phyloP scores from a whole-genome alignment of 257 asterid species.

The Solanum boliviense region DNA sequence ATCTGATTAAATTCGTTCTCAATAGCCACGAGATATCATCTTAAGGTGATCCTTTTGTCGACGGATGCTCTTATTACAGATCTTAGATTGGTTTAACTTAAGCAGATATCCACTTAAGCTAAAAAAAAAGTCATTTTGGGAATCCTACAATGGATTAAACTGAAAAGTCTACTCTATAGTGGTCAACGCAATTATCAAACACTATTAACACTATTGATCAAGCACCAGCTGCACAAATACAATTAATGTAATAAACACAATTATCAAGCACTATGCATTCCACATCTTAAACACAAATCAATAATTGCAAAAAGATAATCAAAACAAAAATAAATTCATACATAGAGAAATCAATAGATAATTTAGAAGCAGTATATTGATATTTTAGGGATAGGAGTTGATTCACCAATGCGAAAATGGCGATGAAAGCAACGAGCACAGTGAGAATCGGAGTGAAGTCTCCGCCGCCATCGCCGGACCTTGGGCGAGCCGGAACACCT shows the following conservation, averaged over 20 bases:
- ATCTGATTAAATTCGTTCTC: no score
- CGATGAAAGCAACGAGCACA: conserved; percentile 35
- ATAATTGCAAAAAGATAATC: background rate
- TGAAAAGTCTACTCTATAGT: background rate
- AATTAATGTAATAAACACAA: background rate
- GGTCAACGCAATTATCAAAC: background rate
- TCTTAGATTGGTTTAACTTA: background rate
- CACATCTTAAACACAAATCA: background rate
- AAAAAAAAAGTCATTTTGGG: background rate
- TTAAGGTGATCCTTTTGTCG: no score
- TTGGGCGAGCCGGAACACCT: conserved; percentile 20
- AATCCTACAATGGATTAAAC: background rate
- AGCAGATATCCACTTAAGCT: background rate
- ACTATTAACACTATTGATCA: background rate
- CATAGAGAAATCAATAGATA: background rate
- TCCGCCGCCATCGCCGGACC: conserved; percentile 21
- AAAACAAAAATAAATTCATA: background rate
- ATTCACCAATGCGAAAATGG: conserved; percentile 40
- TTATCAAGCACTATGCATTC: background rate
- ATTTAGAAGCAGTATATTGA: background rate
- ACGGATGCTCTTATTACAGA: background rate
- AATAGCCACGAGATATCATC: no score
- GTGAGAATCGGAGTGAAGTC: conserved; percentile 34
- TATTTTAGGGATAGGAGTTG: background rate
- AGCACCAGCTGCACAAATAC: background rate